Evolutionary conservation across 805 yeast species (phyloP).

Genomic region (Limtongozyma cylindracea): DNA sequence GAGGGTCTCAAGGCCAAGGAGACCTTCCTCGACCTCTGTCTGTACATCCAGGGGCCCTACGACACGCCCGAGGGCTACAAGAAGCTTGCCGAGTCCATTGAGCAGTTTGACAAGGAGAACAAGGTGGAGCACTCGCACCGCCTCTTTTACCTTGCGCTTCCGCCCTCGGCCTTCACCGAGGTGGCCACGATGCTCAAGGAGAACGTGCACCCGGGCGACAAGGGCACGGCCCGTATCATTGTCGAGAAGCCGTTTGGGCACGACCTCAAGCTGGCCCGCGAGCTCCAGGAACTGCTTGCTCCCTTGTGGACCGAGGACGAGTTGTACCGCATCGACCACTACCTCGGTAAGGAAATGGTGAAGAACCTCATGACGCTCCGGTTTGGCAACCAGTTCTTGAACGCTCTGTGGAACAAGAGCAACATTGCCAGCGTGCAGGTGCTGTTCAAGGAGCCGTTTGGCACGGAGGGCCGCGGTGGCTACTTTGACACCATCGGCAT

Average conservation of each 20-base stretch:
- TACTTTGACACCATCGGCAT: slow-evolving; percentile 90
- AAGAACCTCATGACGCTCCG: slow-evolving; percentile 76
- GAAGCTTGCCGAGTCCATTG: slow-evolving; percentile 25
- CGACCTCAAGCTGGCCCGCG: slow-evolving; percentile 58
- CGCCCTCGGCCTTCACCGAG: slow-evolving; percentile 71
- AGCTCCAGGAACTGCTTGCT: slow-evolving; percentile 48
- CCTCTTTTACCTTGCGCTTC: slow-evolving; percentile 78
- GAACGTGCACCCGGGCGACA: slow-evolving; percentile 25
- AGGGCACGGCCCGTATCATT: slow-evolving; percentile 55
- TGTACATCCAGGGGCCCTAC: slow-evolving; percentile 60
- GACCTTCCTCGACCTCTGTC: slow-evolving; percentile 37
- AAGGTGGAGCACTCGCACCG: slow-evolving; percentile 36
- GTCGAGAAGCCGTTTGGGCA: slow-evolving; percentile 96
- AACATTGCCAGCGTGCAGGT: slow-evolving; percentile 65
- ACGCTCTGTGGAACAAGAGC: slow-evolving; percentile 73
- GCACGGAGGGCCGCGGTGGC: slow-evolving; percentile 98
- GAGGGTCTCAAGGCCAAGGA: slow-evolving; percentile 20
- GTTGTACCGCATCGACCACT: slow-evolving; percentile 88
- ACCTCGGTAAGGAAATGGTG: slow-evolving; percentile 94
- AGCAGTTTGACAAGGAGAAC: slow-evolving; percentile 25
- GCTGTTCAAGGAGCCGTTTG: slow-evolving; percentile 92
- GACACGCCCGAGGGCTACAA: slow-evolving; percentile 57
- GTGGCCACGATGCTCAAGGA: slow-evolving; percentile 57
- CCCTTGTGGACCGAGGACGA: slow-evolving; percentile 85
- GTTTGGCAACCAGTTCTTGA: slow-evolving; percentile 73